phyloP scores from a whole-genome alignment of 805 yeast species.

The Candida palmyrensis region DNA sequence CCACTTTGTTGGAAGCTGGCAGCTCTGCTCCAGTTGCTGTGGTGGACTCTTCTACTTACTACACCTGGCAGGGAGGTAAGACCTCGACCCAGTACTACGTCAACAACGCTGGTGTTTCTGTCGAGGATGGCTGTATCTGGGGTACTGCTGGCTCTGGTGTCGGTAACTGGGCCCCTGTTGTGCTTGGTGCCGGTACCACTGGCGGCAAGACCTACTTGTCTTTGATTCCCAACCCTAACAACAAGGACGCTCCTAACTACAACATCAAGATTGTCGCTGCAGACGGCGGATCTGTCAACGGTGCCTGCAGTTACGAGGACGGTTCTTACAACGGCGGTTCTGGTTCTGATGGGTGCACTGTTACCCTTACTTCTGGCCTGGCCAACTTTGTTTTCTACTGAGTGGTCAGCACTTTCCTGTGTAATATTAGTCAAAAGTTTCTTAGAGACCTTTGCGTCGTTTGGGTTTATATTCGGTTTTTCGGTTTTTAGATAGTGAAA shows the following conservation, averaged over 20 bases:
- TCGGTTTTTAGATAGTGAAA: too few species aligned
- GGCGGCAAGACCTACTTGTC: conserved; percentile 71
- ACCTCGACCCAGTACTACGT: conserved; percentile 97
- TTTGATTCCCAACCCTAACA: conserved; percentile 93
- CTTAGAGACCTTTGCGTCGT: too few species aligned
- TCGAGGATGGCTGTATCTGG: conserved; percentile 93
- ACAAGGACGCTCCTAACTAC: conserved; percentile 53
- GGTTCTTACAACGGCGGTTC: conserved; percentile 63
- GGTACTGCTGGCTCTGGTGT: conserved; percentile 71
- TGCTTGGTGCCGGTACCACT: conserved; percentile 87
- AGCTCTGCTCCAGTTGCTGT: conserved; percentile 62
- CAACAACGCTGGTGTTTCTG: conserved; percentile 90
- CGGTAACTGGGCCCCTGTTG: conserved; percentile 98
- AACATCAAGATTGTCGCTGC: conserved; percentile 66
- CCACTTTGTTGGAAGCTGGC: conserved; percentile 78
- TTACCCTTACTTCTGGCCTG: conserved; percentile 75
- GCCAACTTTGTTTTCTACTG: conserved; percentile 72
- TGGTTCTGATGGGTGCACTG: conserved; percentile 86
- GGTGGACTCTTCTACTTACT: conserved; percentile 74
- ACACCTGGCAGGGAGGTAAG: conserved; percentile 70
- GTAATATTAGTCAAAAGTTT: neutral
- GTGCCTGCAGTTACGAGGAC: conserved; percentile 74
- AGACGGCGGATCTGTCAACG: conserved; percentile 46
- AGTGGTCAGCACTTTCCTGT: neutral
- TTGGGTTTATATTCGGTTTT: too few species aligned